Conservation (phyloP, 768 basidiomycete genomes). For the Psilocybe cyanescens region DNA sequence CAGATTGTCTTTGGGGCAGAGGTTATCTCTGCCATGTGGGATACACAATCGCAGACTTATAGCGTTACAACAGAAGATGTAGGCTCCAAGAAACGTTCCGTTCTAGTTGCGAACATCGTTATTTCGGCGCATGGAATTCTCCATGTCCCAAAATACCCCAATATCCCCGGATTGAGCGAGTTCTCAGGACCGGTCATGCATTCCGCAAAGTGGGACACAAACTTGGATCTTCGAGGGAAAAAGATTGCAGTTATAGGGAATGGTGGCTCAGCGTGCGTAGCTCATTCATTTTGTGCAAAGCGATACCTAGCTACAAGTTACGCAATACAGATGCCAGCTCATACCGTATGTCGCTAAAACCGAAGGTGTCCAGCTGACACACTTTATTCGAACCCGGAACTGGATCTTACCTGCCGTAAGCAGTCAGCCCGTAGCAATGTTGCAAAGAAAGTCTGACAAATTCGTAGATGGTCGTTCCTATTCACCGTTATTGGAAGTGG, state of each 20-base stretch:
- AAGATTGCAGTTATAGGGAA: slow-evolving; percentile 61
- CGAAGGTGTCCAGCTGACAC: slow-evolving; percentile 41
- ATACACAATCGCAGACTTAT: slow-evolving; percentile 36
- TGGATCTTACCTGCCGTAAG: slow-evolving; percentile 53
- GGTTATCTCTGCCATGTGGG: slow-evolving; percentile 53
- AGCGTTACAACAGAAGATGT: slow-evolving; percentile 37
- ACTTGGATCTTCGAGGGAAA: slow-evolving; percentile 45
- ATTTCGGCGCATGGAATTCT: slow-evolving; percentile 53
- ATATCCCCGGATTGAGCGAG: slow-evolving; percentile 34
- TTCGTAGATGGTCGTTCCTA: slow-evolving; percentile 1
- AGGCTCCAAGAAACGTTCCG: slow-evolving; percentile 27
- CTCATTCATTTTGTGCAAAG: background rate
- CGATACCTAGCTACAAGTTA: background rate
- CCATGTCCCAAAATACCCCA: slow-evolving; percentile 42
- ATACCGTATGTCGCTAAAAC: slow-evolving; percentile 44
- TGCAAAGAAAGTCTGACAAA: too few relatives aligned
- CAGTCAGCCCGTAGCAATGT: background rate
- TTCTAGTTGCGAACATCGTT: slow-evolving; percentile 44
- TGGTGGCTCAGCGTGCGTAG: slow-evolving; percentile 51
- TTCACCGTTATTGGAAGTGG: slow-evolving; percentile 12
- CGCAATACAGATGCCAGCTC: slow-evolving; percentile 46
- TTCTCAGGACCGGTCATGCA: slow-evolving; percentile 56
- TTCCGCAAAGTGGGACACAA: slow-evolving; percentile 49
- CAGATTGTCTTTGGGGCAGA: slow-evolving; percentile 45
- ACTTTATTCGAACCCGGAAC: slow-evolving; percentile 52